phyloP scores from a whole-genome alignment of 75 land plant species.

The Pinus albicaulis region DNA sequence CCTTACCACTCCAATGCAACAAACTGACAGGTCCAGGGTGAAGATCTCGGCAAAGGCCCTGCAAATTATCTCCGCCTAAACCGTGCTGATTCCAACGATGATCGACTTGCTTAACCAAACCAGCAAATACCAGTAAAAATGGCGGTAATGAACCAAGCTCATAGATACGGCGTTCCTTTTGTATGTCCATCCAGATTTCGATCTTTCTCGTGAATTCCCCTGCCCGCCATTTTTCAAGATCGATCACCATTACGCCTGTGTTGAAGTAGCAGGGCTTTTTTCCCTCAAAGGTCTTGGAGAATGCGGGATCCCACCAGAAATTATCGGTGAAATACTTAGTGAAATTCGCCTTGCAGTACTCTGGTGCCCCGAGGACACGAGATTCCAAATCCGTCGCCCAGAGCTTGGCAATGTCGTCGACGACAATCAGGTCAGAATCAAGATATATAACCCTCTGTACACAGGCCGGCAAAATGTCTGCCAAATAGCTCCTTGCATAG shows the following conservation, averaged over 20 bases:
- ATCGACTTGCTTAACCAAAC: slow-evolving; percentile 49
- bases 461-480: slow-evolving; percentile 50
- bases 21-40: slow-evolving; percentile 82
- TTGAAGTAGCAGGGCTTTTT: slow-evolving; percentile 77
- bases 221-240: slow-evolving; percentile 54
- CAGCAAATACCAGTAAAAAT: slow-evolving; percentile 74
- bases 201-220: slow-evolving; percentile 50
- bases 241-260: slow-evolving; percentile 89
- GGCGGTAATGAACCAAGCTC: slow-evolving; percentile 85
- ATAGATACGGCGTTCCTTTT: slow-evolving; percentile 74
- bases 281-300: slow-evolving; percentile 51
- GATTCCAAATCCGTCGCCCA: slow-evolving; percentile 42
- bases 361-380: slow-evolving; percentile 66
- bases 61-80: slow-evolving; percentile 61
- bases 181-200: slow-evolving; percentile 84
- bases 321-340: slow-evolving; percentile 70
- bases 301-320: slow-evolving; percentile 65
- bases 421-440: slow-evolving; percentile 82
- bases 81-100: slow-evolving; percentile 80
- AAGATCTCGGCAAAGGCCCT: slow-evolving; percentile 51
- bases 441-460: slow-evolving; percentile 68
- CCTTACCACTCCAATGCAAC: slow-evolving; percentile 85
- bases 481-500: slow-evolving; percentile 84
- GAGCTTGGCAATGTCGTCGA: slow-evolving; percentile 76
- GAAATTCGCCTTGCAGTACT: slow-evolving; percentile 83